Percentiles rank a stretch among this genome's conserved stretches.
Evolutionary conservation across 371 early-diverging fungal genomes (phyloP).

Genomic region (Coemansia linderi): DNA sequence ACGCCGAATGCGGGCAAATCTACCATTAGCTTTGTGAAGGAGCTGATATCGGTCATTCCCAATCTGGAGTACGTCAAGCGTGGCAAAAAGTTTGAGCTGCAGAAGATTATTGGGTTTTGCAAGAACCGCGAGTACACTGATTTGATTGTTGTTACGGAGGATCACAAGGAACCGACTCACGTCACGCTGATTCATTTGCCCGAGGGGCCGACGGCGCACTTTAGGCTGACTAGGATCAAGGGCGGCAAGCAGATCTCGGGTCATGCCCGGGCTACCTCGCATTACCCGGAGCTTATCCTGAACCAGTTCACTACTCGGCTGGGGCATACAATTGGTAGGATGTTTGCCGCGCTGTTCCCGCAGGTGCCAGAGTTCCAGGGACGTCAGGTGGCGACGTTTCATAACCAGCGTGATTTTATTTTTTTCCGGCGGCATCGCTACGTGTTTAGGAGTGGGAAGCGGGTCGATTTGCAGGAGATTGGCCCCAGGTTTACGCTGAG

Average conservation of each 20-base stretch:
- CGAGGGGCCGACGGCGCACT: conserved; percentile 95
- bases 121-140: conserved; percentile 90
- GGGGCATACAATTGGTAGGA: conserved; percentile 95
- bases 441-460: conserved; percentile 86
- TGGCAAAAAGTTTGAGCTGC: conserved; percentile 81
- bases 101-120: conserved; percentile 87
- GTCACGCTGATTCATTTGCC: conserved; percentile 94
- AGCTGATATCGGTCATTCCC: conserved; percentile 89
- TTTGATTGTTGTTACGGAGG: conserved; percentile 88
- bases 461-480: conserved; percentile 90
- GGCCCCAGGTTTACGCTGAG: conserved; percentile 97
- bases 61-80: conserved; percentile 89
- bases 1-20: conserved; percentile 66
- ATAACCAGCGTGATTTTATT: conserved; percentile 99
- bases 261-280: conserved; percentile 80
- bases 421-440: conserved; percentile 98
- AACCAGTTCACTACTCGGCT: conserved; percentile 97
- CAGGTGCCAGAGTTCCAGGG: conserved; percentile 95
- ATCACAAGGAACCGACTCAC: conserved; percentile 84
- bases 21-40: conserved; percentile 84
- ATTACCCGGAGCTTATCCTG: conserved; percentile 95
- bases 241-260: conserved; percentile 80
- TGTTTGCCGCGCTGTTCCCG: conserved; percentile 96
- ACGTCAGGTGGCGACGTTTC: conserved; percentile 95
- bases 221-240: conserved; percentile 82